Percentiles rank a stretch among this genome's conserved stretches.
Conservation (phyloP, 225 moss, liverwort and hornwort species). For the Physcomitrellopsis africana region DNA sequence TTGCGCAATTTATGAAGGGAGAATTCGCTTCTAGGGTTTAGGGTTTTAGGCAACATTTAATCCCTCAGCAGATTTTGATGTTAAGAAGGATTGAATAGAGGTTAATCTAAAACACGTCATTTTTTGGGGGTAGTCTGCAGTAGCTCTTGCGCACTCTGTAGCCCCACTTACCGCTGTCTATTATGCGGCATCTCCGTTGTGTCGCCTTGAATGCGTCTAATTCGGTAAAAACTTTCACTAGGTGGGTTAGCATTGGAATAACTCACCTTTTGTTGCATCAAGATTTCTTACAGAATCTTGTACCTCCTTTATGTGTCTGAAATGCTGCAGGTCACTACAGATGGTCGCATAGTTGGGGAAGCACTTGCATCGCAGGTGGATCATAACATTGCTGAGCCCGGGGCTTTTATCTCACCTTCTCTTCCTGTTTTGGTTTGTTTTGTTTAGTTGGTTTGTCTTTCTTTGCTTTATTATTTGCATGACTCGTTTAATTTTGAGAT, state of each 20-base stretch:
- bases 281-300: background rate
- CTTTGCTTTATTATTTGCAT: background rate
- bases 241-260: background rate
- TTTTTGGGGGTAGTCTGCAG: background rate
- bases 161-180: conserved; percentile 2
- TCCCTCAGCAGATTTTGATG: background rate
- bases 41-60: conserved; percentile 23
- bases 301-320: conserved; percentile 7
- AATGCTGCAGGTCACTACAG: conserved; percentile 66
- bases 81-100: background rate
- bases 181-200: background rate
- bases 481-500: background rate
- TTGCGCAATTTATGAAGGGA: background rate
- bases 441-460: too few relatives aligned
- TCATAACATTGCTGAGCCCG: background rate
- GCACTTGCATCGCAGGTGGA: conserved; percentile 92
- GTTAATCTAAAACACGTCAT: background rate
- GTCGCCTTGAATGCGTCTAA: background rate
- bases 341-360: conserved; percentile 88
- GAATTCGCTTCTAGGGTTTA: conserved; percentile 24
- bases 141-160: conserved; percentile 1
- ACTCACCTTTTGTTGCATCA: background rate
- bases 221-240: too few relatives aligned
- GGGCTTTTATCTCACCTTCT: conserved; percentile 1
- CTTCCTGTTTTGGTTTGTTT: too few relatives aligned